Evolutionary conservation across 805 yeast genomes (phyloP), one percentile per base, ranked within the genome.

Genomic region (Wickerhamiella dianesei): DNA sequence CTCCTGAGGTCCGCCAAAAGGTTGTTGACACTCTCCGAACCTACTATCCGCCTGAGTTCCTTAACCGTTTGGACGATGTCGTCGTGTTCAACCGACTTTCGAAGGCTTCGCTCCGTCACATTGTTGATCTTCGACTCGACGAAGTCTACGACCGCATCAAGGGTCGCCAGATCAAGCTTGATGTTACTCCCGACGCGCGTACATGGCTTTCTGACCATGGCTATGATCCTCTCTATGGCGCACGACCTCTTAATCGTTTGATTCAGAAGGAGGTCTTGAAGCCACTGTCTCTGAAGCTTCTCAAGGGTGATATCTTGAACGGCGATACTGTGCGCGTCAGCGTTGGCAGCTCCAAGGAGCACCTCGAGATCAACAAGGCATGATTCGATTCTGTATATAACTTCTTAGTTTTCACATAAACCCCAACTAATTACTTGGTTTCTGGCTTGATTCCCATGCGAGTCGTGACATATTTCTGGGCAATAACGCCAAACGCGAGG

Each of bases 51-150:
- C 98, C 98, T 0, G 98, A 92, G 64, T 92, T 92, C 58, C 73
- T 92, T 61, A 92, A 92, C 64, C 79, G 98, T 62, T 74, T 92
- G 56, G 97, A 92, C 59, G 97, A 92, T 53, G 77, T 86, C n/a
- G 70, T 92, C 16, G 87, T 92, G 2, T 92, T 92, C 72, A 92
- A 92, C 69, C 77, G 96, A 59, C 70, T 92, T 21, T 82, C 95
- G 2, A 83, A 80, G 59, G 60, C 64, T 2, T 84, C 94, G 1
- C 70, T 92, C 53, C 70, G 80, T 53, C 75, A 74, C 43, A 92
- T 92, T 54, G 89, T 92, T 45, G 89, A 88, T 50, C 80, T 92
- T 52, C 74, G 98, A 53, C 68, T 92, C 39, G 64, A 67, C 19
- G 98, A 92, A 62, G 79, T 92, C 25, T 83, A 79, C 55, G 84